Base-by-base conservation (phyloP, 2,329 filamentous ascomycete genomes). In the Xylaria sp. region DNA sequence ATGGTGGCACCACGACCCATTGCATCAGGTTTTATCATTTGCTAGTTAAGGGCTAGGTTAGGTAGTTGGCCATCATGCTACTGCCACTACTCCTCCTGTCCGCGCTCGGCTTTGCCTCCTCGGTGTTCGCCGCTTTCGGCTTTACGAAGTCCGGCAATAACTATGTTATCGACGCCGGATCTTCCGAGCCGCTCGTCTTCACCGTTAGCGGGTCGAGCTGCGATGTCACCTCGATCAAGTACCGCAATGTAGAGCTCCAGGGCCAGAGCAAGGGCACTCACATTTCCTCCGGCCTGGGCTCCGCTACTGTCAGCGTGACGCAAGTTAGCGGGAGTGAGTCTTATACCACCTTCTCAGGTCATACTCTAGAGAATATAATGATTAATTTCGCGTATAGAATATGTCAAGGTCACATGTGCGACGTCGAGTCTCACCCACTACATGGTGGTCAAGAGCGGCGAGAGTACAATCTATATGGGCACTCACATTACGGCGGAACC, bases 351-450 rank as follows among this genome's bases (percentile, higher is more conserved):
- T n/a, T 62, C 13, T 31, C 51, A 0, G n/a, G 15, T 20, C 3
- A 17, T 31, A 17, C 11, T 9, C 17, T 42, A n/a, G 10, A n/a
- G 48, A 17, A 31, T 56, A 44, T 62, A 28, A 44, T 68, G 33
- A 59, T 40, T 6, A 11, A 38, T 36, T 20, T 6, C 23, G 7
- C 6, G 28, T 49, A 56, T 46, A 71, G 70, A 79, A 59, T 89
- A 88, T 74, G 84, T 89, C 73, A 90, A 89, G 77, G 83, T 91
- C 44, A 89, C 87, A 15, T 90, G 88, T 74, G 83, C 81, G 9
- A 87, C 88, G 0, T 82, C 80, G 53, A 89, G 84, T n/a, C 79
- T 90, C 66, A 91, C 86, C 0, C 89, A 91, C 44, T 91, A 91
- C 79, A 84, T 88, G 72, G 85, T 91, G 5, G 85, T 88, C 13